Base-by-base conservation (phyloP, 192 early-diverging fungal genomes). In the Umbelopsis vinacea region DNA sequence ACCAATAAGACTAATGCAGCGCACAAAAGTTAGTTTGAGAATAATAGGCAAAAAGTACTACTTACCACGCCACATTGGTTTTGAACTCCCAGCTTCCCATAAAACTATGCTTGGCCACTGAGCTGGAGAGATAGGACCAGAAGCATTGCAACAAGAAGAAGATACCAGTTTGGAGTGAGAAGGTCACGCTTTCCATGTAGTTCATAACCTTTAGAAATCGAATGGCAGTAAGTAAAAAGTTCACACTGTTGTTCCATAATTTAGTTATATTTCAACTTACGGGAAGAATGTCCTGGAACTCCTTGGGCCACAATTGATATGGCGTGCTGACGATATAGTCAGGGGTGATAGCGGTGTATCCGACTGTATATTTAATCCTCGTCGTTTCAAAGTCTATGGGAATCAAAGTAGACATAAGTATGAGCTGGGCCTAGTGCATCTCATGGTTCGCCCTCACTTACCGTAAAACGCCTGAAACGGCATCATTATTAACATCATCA, bases 141-240 rank as follows among this genome's bases (percentile, higher is more conserved):
- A 80, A 80, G 22, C 75, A 76, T 54, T 80, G 78, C 37, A 80
- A 67, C n/a, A 80, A 45, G 22, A 67, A 80, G 23, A 80, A 76
- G 0, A 69, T 63, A 24, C 71, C 60, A 7, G 71, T 76, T 67
- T 54, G 63, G 10, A 73, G 22, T 19, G 71, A 77, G 22, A 77
- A 75, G 4, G 74, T 71, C 8, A 75, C 68, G 12, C 74, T 70
- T 50, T 70, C 69, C 22, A 75, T 60, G 43, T 75, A 75, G 38
- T 75, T 68, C 57, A 75, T 75, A 11, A 46, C 37, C 74, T 75
- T 26, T 3, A 40, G 29, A 21, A 23, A 33, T 47, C 8, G 11
- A 37, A 3, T 21, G 22, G 38, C 38, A 0, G 11, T 43, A 6
- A 43, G 40, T 43, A 43, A 43, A 40, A 7, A 67, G 24, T 12